Evolutionary conservation across 2,329 filamentous ascomycete genomes (phyloP).

Genomic region (Fusarium verticillioides): DNA sequence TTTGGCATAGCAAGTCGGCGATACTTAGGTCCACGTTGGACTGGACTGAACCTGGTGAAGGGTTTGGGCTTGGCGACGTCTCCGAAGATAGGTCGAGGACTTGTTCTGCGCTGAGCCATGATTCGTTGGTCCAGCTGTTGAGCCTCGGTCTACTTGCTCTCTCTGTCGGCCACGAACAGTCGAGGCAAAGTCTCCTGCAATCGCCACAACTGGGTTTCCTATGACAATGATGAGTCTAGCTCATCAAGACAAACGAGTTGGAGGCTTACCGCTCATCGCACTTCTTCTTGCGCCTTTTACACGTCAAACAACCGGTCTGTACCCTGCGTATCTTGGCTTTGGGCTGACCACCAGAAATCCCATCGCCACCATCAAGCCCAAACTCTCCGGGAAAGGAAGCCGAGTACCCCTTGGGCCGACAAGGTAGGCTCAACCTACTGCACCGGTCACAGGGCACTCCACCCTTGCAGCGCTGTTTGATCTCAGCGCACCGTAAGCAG

Average conservation of each 20-base stretch:
- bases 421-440: not conserved
- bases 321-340: conserved; percentile 1
- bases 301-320: conserved; percentile 2
- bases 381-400: not conserved
- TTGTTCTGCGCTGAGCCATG: conserved; percentile 4
- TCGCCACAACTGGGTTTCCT: conserved; percentile 8
- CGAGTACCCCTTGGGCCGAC: not conserved
- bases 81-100: not conserved
- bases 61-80: not conserved
- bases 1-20: conserved; percentile 1
- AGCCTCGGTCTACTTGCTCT: not conserved
- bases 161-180: not conserved
- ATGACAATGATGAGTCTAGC: not conserved
- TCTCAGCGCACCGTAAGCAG: conserved; percentile 4
- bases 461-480: conserved; percentile 11
- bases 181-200: not conserved
- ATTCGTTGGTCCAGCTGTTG: conserved; percentile 3
- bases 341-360: not conserved
- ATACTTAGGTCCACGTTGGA: conserved; percentile 5
- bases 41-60: not conserved
- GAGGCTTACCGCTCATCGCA: not conserved
- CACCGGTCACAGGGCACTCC: not conserved
- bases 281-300: conserved; percentile 9
- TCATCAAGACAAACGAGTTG: not conserved
- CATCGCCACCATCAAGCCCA: not conserved